Base-by-base conservation (phyloP, 768 basidiomycete genomes). In the Macrolepiota fuliginosa region DNA sequence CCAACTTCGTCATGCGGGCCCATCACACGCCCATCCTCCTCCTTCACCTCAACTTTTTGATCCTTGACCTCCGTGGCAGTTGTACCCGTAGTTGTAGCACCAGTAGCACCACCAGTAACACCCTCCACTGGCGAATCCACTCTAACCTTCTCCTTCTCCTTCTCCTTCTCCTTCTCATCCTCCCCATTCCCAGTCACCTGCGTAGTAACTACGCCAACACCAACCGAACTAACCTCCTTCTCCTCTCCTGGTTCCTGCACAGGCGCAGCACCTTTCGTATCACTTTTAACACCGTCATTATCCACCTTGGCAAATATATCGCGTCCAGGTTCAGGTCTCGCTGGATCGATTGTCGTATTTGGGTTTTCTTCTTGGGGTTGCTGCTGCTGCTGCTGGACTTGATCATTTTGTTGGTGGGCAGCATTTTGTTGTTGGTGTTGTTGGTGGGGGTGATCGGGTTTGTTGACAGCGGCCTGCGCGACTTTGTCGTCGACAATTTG, bases 291-390 rank as follows among this genome's bases (percentile, higher is more conserved):
- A 5, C 84, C 80, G 51, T 61, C 60, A 36, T 32, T 55, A 19
- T 19, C 60, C 10, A 24, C 49, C 15, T 39, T 25, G 22, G 56
- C 61, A 25, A 94, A 94, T 61, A 92, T 79, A 69, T 94, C 87
- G 15, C 74, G 79, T 0, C 92, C 92, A 0, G 92, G 92, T 66
- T 91, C 91, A 0, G 89, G 75, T 58, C 83, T 81, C 11, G 81
- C 83, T 22, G 78, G 60, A 50, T 61, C 73, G 12, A 79, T 76
- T 2, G 79, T 64, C 0, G 76, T 70, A 19, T 13, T 84, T 76
- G 63, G 45, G 76, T 64, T 27, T 27, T 61, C 55, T 39, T 65
- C 66, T 15, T 53, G 68, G 4, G 55, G 63, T 27, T 64, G 50
- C 3, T 9, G 56, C 10, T 50, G 54, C 12, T 67, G 59, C 19